Base-by-base conservation (phyloP, 2,329 filamentous ascomycete species). In the Cordyceps fumosorosea region DNA sequence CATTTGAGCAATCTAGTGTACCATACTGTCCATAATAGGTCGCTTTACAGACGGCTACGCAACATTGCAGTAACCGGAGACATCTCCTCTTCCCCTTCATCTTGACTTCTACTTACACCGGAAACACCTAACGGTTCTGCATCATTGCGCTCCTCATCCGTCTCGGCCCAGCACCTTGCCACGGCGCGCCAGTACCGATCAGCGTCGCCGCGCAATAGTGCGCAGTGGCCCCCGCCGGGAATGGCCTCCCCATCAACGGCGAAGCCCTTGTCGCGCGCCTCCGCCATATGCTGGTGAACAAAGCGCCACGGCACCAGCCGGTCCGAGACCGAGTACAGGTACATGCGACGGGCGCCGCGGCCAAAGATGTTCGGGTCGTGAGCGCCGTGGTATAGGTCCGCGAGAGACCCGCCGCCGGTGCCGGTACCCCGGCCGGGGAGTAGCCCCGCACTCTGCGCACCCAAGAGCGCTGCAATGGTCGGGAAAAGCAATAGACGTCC, bases 261-360 rank as follows among this genome's bases (percentile, higher is more conserved):
- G 24, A 59, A 55, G 20, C 61, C 61, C 32, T 56, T 63, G 20
- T 34, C 40, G 18, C 20, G 26, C n/a, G 61, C 61, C 37, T 59
- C 55, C 1, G 37, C 51, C 61, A 59, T 63, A 50, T 63, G 61
- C 55, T 32, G 44, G n/a, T 59, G 34, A 10, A 63, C 56, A 34
- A 48, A 54, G 11, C 55, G 55, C 55, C 56, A 63, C 29, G 55
- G 50, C 47, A 63, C 56, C 2, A 59, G 26, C 14, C 18, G 14
- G 37, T 63, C 61, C 29, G 55, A 58, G 16, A 53, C 51, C 34
- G 61, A 59, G 32, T 63, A 63, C 20, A 63, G 50, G 32, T 63
- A 63, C 24, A 63, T n/a, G 34, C 61, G 54, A 37, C 48, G 51
- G 11, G 47, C 55, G 14, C 18, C 32, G 3, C 12, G 34, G 7